Evolutionary conservation across 2,329 filamentous ascomycete genomes (phyloP), one percentile per base, ranked within the genome.

Genomic region (Neopestalotiopsis rosae): DNA sequence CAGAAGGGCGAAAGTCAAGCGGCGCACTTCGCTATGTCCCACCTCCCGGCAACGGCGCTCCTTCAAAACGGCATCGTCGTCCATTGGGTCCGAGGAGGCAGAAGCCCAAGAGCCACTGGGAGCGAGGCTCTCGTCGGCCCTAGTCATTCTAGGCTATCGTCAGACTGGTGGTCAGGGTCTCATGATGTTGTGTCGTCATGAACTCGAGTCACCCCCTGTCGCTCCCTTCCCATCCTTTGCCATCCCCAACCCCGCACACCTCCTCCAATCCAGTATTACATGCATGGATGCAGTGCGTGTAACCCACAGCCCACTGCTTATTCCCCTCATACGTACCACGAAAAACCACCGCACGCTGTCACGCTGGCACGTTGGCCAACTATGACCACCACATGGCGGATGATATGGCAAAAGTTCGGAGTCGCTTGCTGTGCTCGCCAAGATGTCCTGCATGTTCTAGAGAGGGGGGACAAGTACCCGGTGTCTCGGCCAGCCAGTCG

Each of bases 401-500:
- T 52, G 45, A 52, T n/a, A 52, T 52, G 45, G 45, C 45, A 52
- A 52, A 52, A 52, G 45, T 52, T 52, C 45, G 45, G 45, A 52
- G 45, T 52, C 45, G 45, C 45, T 52, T 52, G 45, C 17, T 20
- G 17, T 52, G 1, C 45, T 52, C 45, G 45, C 45, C 45, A 52
- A 52, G 45, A 52, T 52, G 45, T 52, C 45, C 45, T 52, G 45
- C 45, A 52, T 17, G 20, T 52, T 10, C 34, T 38, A 10, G 34
- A 38, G 45, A 17, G 45, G 45, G 45, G 45, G 45, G n/a, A 52
- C 45, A 17, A n/a, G 45, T 52, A 52, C 45, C 45, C 45, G 45
- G 45, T 52, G 45, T 52, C 45, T 52, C 45, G 45, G 45, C 45
- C 45, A 52, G 45, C 45, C 45, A 52, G 45, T 52, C 45, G 45